A percentile compares a stretch with the other conserved stretches of the same genome.
These are phyloP conservation scores for Pinguiococcus pyrenoidosus DNA, from an alignment of 108 stramenopile species.

Conservation along the genomic window DNA sequence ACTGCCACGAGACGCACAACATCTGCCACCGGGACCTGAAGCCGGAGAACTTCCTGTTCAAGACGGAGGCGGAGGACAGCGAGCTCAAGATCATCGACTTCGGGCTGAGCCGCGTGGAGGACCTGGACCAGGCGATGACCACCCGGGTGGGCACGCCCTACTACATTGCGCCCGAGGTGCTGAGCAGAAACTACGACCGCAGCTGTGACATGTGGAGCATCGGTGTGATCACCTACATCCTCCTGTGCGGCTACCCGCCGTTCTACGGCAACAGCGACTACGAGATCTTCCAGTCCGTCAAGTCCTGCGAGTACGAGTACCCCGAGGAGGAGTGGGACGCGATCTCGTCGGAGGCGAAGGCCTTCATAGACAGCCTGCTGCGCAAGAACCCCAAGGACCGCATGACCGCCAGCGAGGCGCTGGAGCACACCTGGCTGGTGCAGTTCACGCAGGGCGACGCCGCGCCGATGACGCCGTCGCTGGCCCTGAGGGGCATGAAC, in stretches of 20 bases:
- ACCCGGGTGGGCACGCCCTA: constrained; percentile 27
- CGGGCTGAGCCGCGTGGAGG: constrained; percentile 79
- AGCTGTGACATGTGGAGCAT: constrained; percentile 3
- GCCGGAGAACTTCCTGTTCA: constrained; percentile 90
- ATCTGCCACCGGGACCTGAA: constrained; percentile 96
- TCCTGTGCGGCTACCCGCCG: constrained; percentile 22
- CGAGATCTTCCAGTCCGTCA: constrained; percentile 20
- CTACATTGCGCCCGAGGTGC: constrained; percentile 22
- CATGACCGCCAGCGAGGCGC: constrained; percentile 25
- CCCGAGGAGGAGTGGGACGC: constrained; percentile 29
- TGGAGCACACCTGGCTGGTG: constrained; percentile 7
- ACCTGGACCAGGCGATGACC: constrained; percentile 16
- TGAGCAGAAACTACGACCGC: constrained; percentile 11
- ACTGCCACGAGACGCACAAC: constrained; percentile 80
- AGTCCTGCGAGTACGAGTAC: constrained; percentile 18
- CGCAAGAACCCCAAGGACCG: constrained; percentile 10
- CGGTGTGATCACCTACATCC: constrained; percentile 19
- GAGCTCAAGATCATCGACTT: constrained; percentile 97
- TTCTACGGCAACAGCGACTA: constrained; percentile 25
- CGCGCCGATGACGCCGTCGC: too few species aligned
- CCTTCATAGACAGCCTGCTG: constrained; percentile 20
- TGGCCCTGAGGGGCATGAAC: too few species aligned
- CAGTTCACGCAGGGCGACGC: too few species aligned
- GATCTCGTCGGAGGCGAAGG: constrained; percentile 7
- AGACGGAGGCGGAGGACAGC: too few species aligned